A percentile compares a stretch with the other conserved stretches of the same genome.
Evolutionary conservation across 2,329 filamentous ascomycete species (phyloP).

Genomic region (Aureobasidium uvarum): DNA sequence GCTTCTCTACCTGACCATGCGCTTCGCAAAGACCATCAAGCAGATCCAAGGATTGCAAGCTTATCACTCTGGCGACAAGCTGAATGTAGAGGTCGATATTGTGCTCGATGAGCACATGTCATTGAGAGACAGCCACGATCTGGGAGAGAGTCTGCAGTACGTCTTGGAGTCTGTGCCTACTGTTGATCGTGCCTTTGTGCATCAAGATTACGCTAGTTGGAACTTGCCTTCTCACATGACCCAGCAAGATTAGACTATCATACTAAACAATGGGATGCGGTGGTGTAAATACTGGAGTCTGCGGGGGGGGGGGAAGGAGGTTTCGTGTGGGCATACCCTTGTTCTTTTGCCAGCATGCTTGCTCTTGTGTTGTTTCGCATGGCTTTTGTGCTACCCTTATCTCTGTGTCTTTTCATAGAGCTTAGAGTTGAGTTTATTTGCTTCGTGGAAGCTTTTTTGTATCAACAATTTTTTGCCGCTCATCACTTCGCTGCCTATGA

Average conservation of each 20-base stretch:
- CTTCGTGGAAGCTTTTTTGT: not conserved
- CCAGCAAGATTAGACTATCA: conserved; percentile 41
- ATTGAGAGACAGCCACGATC: conserved; percentile 76
- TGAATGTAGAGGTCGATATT: conserved; percentile 81
- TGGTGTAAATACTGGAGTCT: not conserved
- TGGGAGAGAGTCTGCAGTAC: conserved; percentile 76
- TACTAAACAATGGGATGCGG: too few relatives aligned
- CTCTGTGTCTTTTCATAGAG: not conserved
- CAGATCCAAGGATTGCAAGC: conserved; percentile 83
- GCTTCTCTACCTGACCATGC: conserved; percentile 86
- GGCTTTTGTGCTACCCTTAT: too few relatives aligned
- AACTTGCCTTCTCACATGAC: conserved; percentile 54
- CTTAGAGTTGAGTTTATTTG: not conserved
- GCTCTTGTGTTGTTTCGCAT: too few relatives aligned
- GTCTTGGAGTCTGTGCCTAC: conserved; percentile 80
- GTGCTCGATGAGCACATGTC: conserved; percentile 74
- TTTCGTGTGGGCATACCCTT: conserved; percentile 1
- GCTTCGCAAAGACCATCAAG: conserved; percentile 82
- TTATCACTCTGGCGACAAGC: conserved; percentile 81
- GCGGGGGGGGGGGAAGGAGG: not conserved
- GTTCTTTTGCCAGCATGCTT: too few relatives aligned
- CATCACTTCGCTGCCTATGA: not conserved
- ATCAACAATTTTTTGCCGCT: too few relatives aligned
- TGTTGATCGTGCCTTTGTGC: conserved; percentile 59
- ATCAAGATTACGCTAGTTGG: conserved; percentile 52